Percentiles rank a stretch among this genome's conserved stretches.
phyloP scores from a whole-genome alignment of 2,329 filamentous ascomycete species.

The Plenodomus tracheiphilus region DNA sequence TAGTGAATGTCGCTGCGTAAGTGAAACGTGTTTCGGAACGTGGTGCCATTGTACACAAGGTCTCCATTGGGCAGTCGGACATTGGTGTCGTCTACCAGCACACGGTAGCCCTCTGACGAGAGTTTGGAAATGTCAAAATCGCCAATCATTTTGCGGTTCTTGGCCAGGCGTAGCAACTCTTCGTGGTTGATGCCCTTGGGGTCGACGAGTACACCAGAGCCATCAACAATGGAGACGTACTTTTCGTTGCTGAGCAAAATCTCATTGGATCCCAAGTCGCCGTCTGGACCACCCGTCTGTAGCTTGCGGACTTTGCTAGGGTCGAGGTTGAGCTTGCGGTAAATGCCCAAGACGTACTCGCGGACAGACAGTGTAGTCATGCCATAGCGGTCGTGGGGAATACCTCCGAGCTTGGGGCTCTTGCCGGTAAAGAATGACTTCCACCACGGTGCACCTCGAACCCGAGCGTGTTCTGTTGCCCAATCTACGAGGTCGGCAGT shows the following conservation, averaged over 20 bases:
- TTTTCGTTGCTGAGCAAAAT: constrained; percentile 95
- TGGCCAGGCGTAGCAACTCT: constrained; percentile 83
- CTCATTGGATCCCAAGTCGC: constrained; percentile 96
- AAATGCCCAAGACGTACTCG: constrained; percentile 94
- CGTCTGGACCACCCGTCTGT: constrained; percentile 96
- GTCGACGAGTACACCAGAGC: constrained; percentile 91
- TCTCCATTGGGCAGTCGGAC: constrained; percentile 87
- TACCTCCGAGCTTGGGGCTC: constrained; percentile 92
- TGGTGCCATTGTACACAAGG: constrained; percentile 83
- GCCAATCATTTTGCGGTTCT: constrained; percentile 84
- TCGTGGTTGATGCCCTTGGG: constrained; percentile 83
- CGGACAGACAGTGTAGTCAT: constrained; percentile 98
- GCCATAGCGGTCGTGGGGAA: constrained; percentile 92
- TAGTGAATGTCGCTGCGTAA: constrained; percentile 74
- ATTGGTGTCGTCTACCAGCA: constrained; percentile 89
- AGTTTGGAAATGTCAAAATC: constrained; percentile 85
- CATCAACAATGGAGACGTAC: constrained; percentile 94
- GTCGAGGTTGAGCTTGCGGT: constrained; percentile 91
- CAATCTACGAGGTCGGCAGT: constrained; percentile 96
- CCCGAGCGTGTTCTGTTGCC: constrained; percentile 93
- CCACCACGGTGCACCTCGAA: constrained; percentile 93
- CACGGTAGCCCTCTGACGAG: constrained; percentile 84
- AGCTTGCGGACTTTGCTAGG: constrained; percentile 85
- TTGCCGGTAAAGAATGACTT: constrained; percentile 99
- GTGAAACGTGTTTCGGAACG: constrained; percentile 98